Conservation (phyloP, 75 land plant species). For the Adiantum capillusveneris region DNA sequence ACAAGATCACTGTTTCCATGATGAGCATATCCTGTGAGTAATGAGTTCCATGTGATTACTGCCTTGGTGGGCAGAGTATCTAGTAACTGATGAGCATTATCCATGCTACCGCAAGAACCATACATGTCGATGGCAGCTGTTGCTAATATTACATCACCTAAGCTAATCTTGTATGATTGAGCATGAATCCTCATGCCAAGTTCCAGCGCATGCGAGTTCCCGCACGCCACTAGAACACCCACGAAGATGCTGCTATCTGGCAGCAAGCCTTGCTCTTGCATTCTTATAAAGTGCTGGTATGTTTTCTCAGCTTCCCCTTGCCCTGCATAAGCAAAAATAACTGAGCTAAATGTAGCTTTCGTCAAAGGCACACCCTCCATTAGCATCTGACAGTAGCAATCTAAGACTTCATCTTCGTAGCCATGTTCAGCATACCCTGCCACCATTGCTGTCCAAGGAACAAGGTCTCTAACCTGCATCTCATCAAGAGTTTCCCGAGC, state of each 20-base stretch:
- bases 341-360: not conserved
- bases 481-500: slow-evolving; percentile 41
- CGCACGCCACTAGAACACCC: slow-evolving; percentile 30
- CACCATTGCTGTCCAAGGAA: slow-evolving; percentile 49
- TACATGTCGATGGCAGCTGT: slow-evolving; percentile 42
- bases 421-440: slow-evolving; percentile 32
- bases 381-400: slow-evolving; percentile 1
- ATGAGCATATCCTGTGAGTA: slow-evolving; percentile 33
- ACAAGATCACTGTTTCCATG: slow-evolving; percentile 40
- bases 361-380: not conserved
- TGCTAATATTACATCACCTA: slow-evolving; percentile 20
- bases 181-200: slow-evolving; percentile 35
- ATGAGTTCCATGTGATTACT: slow-evolving; percentile 39
- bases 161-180: slow-evolving; percentile 20
- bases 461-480: slow-evolving; percentile 38
- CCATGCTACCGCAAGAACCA: slow-evolving; percentile 39
- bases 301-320: slow-evolving; percentile 47
- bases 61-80: slow-evolving; percentile 6
- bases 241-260: slow-evolving; percentile 30
- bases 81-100: slow-evolving; percentile 31
- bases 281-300: slow-evolving; percentile 15
- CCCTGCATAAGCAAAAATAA: slow-evolving; percentile 4
- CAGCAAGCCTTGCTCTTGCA: slow-evolving; percentile 21
- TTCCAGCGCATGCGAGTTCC: slow-evolving; percentile 25
- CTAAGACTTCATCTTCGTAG: slow-evolving; percentile 7